These are phyloP conservation scores for Euptelea pleiosperma DNA, from an alignment of 164 flowering plant genomes.

Conservation along the genomic window DNA sequence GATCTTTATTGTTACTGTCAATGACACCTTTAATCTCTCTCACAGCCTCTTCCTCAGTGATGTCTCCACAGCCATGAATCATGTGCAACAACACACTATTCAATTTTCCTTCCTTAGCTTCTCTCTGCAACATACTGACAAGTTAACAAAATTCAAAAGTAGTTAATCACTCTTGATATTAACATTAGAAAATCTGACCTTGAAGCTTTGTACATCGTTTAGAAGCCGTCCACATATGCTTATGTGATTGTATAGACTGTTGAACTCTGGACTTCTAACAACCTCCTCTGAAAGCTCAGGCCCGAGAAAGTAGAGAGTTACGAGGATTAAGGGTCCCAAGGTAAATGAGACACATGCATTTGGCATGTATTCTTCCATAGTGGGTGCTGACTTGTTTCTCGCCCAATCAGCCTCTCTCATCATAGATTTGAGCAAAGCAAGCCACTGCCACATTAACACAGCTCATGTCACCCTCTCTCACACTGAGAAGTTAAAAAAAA, in stretches of 20 bases:
- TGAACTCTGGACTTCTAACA: conserved; percentile 23
- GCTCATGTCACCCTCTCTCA: not conserved
- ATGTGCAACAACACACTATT: conserved; percentile 58
- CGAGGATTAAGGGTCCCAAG: conserved; percentile 34
- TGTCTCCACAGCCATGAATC: conserved; percentile 25
- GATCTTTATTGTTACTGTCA: conserved; percentile 45
- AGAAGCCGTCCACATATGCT: conserved; percentile 34
- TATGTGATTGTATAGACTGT: conserved; percentile 22
- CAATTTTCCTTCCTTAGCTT: conserved; percentile 52
- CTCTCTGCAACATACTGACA: conserved; percentile 23
- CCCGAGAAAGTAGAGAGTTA: conserved; percentile 30
- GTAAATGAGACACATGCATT: conserved; percentile 30
- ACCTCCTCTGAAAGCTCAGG: conserved; percentile 26
- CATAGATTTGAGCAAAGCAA: conserved; percentile 25
- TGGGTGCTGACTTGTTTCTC: conserved; percentile 19
- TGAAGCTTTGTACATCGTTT: conserved; percentile 27
- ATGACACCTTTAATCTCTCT: conserved; percentile 28
- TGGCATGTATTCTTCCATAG: conserved; percentile 26
- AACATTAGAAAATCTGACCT: conserved; percentile 19
- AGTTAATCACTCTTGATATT: too few relatives aligned
- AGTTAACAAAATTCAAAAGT: too few relatives aligned
- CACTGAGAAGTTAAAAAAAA: not conserved
- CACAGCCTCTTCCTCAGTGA: conserved; percentile 46
- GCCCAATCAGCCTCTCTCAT: conserved; percentile 35
- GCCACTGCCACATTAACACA: conserved; percentile 24